Evolutionary conservation across 2,329 filamentous ascomycete genomes (phyloP).

Genomic region (Incumbomyces delicatus): DNA sequence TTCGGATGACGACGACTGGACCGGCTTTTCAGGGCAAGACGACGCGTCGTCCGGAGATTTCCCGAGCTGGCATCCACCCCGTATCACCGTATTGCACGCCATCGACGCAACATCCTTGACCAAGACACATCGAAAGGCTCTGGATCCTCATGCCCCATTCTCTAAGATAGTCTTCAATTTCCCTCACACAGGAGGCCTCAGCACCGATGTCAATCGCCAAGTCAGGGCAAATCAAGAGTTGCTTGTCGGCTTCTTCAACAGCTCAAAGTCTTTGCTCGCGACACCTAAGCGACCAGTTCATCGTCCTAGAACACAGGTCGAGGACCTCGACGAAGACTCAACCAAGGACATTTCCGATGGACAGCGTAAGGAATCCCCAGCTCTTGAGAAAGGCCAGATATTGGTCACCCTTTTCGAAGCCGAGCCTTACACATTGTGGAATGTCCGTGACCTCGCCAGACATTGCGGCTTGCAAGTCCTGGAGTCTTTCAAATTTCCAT

Average conservation of each 20-base stretch:
- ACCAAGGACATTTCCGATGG: not conserved
- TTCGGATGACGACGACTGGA: constrained; percentile 11
- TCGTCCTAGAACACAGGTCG: not conserved
- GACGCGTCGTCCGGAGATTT: not conserved
- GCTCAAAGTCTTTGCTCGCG: constrained; percentile 30
- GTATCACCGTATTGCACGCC: constrained; percentile 28
- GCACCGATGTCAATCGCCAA: constrained; percentile 87
- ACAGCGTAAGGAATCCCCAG: constrained; percentile 8
- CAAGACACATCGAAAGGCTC: constrained; percentile 20
- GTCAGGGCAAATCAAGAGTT: constrained; percentile 75
- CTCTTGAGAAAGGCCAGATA: constrained; percentile 42
- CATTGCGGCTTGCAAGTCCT: constrained; percentile 46
- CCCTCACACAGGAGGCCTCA: constrained; percentile 86
- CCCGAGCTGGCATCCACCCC: constrained; percentile 16
- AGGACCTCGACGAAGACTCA: constrained; percentile 18
- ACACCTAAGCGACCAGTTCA: constrained; percentile 8
- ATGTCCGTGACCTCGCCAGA: constrained; percentile 74
- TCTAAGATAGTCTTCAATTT: constrained; percentile 91
- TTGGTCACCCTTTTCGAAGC: constrained; percentile 86
- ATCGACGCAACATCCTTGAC: constrained; percentile 35
- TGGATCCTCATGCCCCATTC: constrained; percentile 39
- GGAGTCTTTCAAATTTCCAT: constrained; percentile 39
- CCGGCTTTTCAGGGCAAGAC: constrained; percentile 14
- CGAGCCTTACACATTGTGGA: constrained; percentile 93
- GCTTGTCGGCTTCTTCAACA: constrained; percentile 40